Conservation (phyloP, 768 basidiomycete species). For the Hygrocybe coccinea region DNA sequence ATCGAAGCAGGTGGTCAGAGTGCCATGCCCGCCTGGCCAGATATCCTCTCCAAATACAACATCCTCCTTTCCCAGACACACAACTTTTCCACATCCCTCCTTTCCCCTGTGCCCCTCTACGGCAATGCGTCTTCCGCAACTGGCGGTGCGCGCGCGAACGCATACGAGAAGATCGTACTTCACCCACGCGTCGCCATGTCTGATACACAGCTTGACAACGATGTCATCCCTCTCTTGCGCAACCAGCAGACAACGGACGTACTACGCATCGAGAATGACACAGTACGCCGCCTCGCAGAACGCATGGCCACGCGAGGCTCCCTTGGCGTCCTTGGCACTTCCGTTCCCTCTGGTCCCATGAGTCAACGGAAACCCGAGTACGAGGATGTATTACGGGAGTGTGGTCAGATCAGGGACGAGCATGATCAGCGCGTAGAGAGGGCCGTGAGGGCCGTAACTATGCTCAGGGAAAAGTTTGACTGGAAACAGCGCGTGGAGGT, state of each 20-base stretch:
- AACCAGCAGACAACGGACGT: constrained; percentile 80
- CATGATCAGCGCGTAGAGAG: constrained; percentile 76
- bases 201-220: constrained; percentile 66
- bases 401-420: constrained; percentile 57
- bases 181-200: constrained; percentile 57
- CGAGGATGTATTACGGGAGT: constrained; percentile 63
- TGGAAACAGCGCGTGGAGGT: constrained; percentile 80
- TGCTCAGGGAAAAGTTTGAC: constrained; percentile 76
- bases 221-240: constrained; percentile 67
- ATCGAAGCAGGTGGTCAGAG: constrained; percentile 53
- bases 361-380: constrained; percentile 38
- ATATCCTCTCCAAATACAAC: constrained; percentile 82
- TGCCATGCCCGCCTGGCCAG: constrained; percentile 80
- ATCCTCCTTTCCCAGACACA: constrained; percentile 79
- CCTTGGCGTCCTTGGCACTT: constrained; percentile 40
- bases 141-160: constrained; percentile 33
- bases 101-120: constrained; percentile 33
- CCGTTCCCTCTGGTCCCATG: too few species aligned
- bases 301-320: constrained; percentile 61
- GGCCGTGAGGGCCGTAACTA: constrained; percentile 71
- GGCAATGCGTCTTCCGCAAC: constrained; percentile 13
- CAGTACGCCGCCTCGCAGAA: constrained; percentile 63
- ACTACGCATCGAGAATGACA: constrained; percentile 62
- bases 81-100: constrained; percentile 63
- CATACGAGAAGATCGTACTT: constrained; percentile 61